Evolutionary conservation across 2,329 filamentous ascomycete species (phyloP).

Genomic region (Graphilbum fragrans): DNA sequence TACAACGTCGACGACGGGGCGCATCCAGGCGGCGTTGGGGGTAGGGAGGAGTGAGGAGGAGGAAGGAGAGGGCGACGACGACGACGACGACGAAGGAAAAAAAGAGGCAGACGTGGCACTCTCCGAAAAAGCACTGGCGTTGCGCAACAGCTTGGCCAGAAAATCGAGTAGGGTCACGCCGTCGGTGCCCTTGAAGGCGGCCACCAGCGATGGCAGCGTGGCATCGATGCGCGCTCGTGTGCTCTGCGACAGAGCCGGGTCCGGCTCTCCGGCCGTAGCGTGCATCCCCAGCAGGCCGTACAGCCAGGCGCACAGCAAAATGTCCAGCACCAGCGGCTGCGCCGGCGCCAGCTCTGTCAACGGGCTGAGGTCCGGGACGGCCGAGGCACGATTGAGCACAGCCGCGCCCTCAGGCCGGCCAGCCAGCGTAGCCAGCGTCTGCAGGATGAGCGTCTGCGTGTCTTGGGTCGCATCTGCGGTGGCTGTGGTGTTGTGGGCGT

Average conservation of each 20-base stretch:
- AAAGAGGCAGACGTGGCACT: constrained; percentile 20
- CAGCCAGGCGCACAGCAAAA: constrained; percentile 46
- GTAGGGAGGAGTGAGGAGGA: constrained; percentile 20
- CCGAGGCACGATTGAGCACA: constrained; percentile 28
- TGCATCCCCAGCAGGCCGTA: constrained; percentile 14
- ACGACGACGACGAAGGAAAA: background rate
- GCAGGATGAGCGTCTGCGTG: constrained; percentile 39
- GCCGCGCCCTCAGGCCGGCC: constrained; percentile 37
- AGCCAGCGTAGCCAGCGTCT: constrained; percentile 44
- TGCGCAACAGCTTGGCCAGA: constrained; percentile 37
- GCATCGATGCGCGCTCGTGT: constrained; percentile 27
- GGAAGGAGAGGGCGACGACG: constrained; percentile 14
- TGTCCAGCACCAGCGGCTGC: constrained; percentile 39
- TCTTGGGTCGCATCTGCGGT: background rate
- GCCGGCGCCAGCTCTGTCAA: constrained; percentile 45
- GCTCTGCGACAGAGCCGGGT: background rate
- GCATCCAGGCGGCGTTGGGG: constrained; percentile 40
- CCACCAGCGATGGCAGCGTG: constrained; percentile 33
- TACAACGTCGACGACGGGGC: constrained; percentile 32
- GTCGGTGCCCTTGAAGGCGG: constrained; percentile 46
- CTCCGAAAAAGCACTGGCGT: constrained; percentile 16
- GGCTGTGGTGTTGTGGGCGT: background rate
- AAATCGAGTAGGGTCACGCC: constrained; percentile 47
- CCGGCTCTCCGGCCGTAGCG: background rate
- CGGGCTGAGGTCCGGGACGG: constrained; percentile 34